These are phyloP conservation scores for Raffaelea ambrosiae DNA, from an alignment of 2,329 filamentous ascomycete genomes.

Conservation along the genomic window DNA sequence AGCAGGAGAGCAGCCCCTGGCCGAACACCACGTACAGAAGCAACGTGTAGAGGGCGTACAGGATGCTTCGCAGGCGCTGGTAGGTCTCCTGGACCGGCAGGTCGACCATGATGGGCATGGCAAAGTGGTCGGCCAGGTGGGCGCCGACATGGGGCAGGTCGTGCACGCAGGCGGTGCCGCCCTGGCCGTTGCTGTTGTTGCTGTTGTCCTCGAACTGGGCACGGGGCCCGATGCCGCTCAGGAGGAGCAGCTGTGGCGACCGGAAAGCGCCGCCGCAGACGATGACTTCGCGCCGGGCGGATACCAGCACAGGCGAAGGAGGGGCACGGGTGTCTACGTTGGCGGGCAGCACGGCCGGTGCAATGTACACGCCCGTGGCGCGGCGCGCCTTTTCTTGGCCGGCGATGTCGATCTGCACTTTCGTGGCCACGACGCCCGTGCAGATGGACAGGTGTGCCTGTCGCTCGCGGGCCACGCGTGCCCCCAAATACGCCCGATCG, in stretches of 20 bases:
- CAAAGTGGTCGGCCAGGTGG: slow-evolving; percentile 20
- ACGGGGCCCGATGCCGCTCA: slow-evolving; percentile 23
- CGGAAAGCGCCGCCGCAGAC: slow-evolving; percentile 20
- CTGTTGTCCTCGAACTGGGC: slow-evolving; percentile 7
- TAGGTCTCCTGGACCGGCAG: slow-evolving; percentile 17
- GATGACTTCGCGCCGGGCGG: slow-evolving; percentile 21
- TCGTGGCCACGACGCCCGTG: slow-evolving; percentile 19
- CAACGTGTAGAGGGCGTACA: slow-evolving; percentile 18
- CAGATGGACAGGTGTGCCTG: slow-evolving; percentile 19
- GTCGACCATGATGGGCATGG: slow-evolving; percentile 18
- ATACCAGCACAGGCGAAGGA: slow-evolving; percentile 14
- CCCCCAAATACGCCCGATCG: slow-evolving; percentile 19
- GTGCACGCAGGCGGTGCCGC: slow-evolving; percentile 15
- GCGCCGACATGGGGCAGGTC: slow-evolving; percentile 19
- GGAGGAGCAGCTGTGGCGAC: slow-evolving; percentile 22
- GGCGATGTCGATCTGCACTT: slow-evolving; percentile 15
- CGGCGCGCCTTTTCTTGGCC: slow-evolving; percentile 1
- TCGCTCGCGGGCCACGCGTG: slow-evolving; percentile 13
- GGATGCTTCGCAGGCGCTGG: slow-evolving; percentile 12
- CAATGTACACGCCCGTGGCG: slow-evolving; percentile 18
- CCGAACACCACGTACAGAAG: slow-evolving; percentile 21
- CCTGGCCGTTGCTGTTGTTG: no score
- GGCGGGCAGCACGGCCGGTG: slow-evolving; percentile 1
- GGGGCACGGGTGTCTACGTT: slow-evolving; percentile 8
- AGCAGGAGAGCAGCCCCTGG: slow-evolving; percentile 16